Evolutionary conservation across 164 flowering plant genomes (phyloP), one percentile per base, ranked within the genome.

Genomic region (Tinospora cordifolia): DNA sequence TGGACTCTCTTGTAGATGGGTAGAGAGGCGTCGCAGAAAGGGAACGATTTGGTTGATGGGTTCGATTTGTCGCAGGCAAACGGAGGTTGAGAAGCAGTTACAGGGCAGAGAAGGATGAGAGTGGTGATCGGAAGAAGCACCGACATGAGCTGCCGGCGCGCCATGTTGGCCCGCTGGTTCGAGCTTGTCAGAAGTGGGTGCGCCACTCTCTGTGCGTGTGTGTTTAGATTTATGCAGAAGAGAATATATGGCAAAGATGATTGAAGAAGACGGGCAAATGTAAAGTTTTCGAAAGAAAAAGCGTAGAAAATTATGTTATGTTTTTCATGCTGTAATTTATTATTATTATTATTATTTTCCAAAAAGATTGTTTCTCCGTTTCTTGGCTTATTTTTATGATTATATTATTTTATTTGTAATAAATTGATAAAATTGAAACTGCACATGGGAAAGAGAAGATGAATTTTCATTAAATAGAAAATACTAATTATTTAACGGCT

Each of bases 11-110:
- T 63, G 39, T 21, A n/a, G 70, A 87, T 84, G 67, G 92, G 88
- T 19, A 90, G 64, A 2, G 77, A 24, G 25, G 77, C 67, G 30
- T 81, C 73, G 83, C 98, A 93, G 82, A 91, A 91, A 1, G 80
- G 62, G 80, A 59, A 77, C 8, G 80, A 71, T 8, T 71, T 73
- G 4, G 93, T 85, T 21, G 80, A 51, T 15, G 93, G 82, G 67
- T 81, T 64, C 0, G 86, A 62, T 2, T 79, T 8, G 75, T 83
- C 89, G 71, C 98, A 93, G 19, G 91, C 73, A 67, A 74, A 87
- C 51, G 87, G 95, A 3, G 93, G 91, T 63, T 65, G 71, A 59
- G 82, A 12, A 10, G 87, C 68, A 44, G 39, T 73, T 27, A 46
- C 63, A 36, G 77, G 67, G 25, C 51, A 54, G 67, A 74, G 17